Evolutionary conservation across 306 rosid genomes (phyloP), one percentile per base, ranked within the genome.

Genomic region (Vicia faba): DNA sequence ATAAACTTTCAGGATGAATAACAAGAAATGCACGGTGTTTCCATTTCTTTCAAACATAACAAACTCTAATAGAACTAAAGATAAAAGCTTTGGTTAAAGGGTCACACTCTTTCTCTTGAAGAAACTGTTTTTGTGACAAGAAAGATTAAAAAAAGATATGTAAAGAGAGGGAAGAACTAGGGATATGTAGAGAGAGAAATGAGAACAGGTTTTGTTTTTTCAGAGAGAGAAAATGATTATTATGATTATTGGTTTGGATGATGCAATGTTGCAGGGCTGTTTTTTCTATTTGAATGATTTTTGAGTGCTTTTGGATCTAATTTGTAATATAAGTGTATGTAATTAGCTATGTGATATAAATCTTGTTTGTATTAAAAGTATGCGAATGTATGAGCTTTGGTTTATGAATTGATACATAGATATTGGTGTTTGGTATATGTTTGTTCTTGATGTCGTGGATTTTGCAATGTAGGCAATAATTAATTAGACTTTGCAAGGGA

Each of bases 31-130:
- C 46, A 43, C 13, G 43, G 75, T 61, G 75, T 74, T 83, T 79
- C 74, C 85, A 81, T 70, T 78, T 66, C n/a, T 68, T 29, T 16
- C 18, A 70, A 79, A 81, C 78, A 81, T 65, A 33, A 74, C 65
- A 12, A 60, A 74, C 80, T 75, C 33, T 15, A 40, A 69, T 85
- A 91, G 97, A 91, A 88, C 97, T 88, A 85, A 80, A 72, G 74
- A 62, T 66, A 53, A 38, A 75, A 65, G 43, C 76, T 70, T 64
- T 63, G 38, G 54, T 28, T 55, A 15, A 11, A 9, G 61, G 38
- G 8, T 18, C 26, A 39, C 44, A 19, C n/a, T 35, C 44, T 69
- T 43, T 23, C 63, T 64, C 7, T 4, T 64, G n/a, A 48, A 55
- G 19, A 70, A 61, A 25, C 7, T 29, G 53, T 54, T 45, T 14